Conservation (phyloP, 441 rosid genomes). For the Biscutella laevigata region DNA sequence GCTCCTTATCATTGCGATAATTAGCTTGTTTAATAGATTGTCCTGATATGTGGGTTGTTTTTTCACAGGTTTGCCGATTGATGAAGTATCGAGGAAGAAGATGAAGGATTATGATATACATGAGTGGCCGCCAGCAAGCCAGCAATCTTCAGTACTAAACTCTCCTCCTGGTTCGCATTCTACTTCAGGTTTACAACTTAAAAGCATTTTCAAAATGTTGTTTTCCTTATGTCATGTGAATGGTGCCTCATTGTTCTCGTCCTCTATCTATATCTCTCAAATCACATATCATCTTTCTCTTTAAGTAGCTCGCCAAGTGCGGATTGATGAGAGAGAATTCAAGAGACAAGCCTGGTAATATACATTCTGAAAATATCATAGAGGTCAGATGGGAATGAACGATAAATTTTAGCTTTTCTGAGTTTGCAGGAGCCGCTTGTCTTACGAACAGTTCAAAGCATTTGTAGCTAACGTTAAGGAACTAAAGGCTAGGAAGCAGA, state of each 20-base stretch:
- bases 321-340: constrained; percentile 93
- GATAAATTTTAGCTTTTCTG: neutral
- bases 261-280: too few relatives aligned
- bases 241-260: neutral
- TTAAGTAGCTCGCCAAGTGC: constrained; percentile 41
- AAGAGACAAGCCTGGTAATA: constrained; percentile 85
- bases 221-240: neutral
- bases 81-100: too few relatives aligned
- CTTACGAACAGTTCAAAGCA: constrained; percentile 88
- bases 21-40: too few relatives aligned
- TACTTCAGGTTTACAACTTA: constrained; percentile 45
- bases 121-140: constrained; percentile 72
- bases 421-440: constrained; percentile 69
- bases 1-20: too few relatives aligned
- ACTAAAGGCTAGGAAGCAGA: constrained; percentile 81
- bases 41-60: too few relatives aligned
- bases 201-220: neutral
- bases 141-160: constrained; percentile 74
- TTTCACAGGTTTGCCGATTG: too few relatives aligned
- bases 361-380: neutral
- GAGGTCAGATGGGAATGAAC: neutral
- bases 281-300: neutral
- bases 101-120: constrained; percentile 48
- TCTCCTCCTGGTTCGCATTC: constrained; percentile 71
- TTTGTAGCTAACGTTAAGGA: constrained; percentile 87